A percentile compares a stretch with the other conserved stretches of the same genome.
These are phyloP conservation scores for Mycena chlorophos DNA, from an alignment of 768 basidiomycete genomes.

Conservation along the genomic window DNA sequence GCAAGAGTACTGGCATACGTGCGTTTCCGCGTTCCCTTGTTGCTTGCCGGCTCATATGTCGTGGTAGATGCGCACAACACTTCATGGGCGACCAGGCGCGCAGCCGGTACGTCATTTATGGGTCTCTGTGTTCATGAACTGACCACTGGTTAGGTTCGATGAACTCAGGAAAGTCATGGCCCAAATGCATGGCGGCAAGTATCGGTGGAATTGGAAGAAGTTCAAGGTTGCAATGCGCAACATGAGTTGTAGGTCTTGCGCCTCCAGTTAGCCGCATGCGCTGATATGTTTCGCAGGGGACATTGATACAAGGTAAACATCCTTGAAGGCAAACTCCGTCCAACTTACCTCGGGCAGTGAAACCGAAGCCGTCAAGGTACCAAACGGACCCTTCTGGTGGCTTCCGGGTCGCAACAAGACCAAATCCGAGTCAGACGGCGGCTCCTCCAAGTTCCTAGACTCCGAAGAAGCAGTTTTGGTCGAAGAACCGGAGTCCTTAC, in stretches of 20 bases:
- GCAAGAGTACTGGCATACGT: slow-evolving; percentile 75
- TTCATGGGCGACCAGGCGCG: slow-evolving; percentile 74
- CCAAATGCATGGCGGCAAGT: slow-evolving; percentile 74
- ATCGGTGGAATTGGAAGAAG: slow-evolving; percentile 83
- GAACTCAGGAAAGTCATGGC: slow-evolving; percentile 74
- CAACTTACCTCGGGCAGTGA: slow-evolving; percentile 25
- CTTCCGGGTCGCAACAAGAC: slow-evolving; percentile 5
- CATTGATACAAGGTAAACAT: slow-evolving; percentile 47
- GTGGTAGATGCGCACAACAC: slow-evolving; percentile 69
- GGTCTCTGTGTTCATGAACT: neutral
- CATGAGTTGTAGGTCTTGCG: slow-evolving; percentile 69
- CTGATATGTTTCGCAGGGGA: slow-evolving; percentile 49
- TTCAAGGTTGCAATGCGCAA: slow-evolving; percentile 76
- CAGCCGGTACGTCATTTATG: slow-evolving; percentile 40
- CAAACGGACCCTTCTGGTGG: slow-evolving; percentile 17
- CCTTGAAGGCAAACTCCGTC: neutral
- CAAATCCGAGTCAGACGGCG: slow-evolving; percentile 7
- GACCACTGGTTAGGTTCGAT: slow-evolving; percentile 41
- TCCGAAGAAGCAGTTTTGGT: slow-evolving; percentile 8
- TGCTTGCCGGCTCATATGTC: neutral
- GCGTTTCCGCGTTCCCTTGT: neutral
- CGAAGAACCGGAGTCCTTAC: slow-evolving; percentile 13
- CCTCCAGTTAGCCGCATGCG: neutral
- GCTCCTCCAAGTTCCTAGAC: slow-evolving; percentile 1
- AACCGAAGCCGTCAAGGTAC: slow-evolving; percentile 62